phyloP scores from a whole-genome alignment of 306 rosid genomes.

The Geum urbanum region DNA sequence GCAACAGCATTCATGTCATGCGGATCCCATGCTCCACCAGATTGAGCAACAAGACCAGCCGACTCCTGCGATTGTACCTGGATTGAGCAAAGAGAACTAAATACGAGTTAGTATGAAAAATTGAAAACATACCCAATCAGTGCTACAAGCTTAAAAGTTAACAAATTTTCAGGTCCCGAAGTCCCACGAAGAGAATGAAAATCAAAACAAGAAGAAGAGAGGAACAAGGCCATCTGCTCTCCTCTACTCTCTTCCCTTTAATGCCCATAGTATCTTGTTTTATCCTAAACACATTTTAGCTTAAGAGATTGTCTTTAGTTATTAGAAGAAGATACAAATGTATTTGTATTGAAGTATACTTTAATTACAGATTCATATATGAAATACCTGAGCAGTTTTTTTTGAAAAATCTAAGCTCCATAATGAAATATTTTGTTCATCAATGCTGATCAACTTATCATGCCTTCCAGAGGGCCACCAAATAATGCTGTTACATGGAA shows the following conservation, averaged over 20 bases:
- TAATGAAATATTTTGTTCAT: constrained; percentile 66
- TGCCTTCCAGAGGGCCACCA: constrained; percentile 97
- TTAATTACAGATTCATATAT: not conserved
- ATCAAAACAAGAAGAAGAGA: constrained; percentile 1
- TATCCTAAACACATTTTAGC: not conserved
- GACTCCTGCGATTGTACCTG: constrained; percentile 90
- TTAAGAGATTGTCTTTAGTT: too few species aligned
- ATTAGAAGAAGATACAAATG: not conserved
- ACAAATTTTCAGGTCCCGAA: not conserved
- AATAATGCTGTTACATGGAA: constrained; percentile 56
- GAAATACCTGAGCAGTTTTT: constrained; percentile 76
- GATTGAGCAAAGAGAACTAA: constrained; percentile 20
- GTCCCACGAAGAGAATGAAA: not conserved
- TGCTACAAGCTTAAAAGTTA: not conserved
- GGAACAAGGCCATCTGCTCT: not conserved
- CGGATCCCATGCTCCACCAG: constrained; percentile 99
- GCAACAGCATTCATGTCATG: constrained; percentile 87
- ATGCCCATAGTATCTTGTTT: not conserved
- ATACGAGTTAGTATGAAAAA: constrained; percentile 24
- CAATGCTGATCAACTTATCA: constrained; percentile 86
- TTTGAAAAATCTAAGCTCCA: constrained; percentile 89
- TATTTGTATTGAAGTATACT: not conserved
- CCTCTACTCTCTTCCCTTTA: not conserved
- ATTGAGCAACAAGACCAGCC: constrained; percentile 68
- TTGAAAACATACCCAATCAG: not conserved